These are phyloP conservation scores for Camellia japonica DNA, from an alignment of 148 eudicot genomes.

Conservation along the genomic window DNA sequence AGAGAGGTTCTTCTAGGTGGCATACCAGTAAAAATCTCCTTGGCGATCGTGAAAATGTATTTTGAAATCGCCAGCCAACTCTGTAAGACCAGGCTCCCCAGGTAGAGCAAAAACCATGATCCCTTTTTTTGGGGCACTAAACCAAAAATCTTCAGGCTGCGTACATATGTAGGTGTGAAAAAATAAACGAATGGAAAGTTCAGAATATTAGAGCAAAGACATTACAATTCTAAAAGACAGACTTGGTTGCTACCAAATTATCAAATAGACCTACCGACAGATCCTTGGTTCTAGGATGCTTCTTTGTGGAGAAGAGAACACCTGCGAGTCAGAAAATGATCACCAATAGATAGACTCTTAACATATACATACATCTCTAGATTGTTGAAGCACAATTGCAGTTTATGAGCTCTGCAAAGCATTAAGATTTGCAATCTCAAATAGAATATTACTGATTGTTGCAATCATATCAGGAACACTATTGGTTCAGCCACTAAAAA, in stretches of 20 bases:
- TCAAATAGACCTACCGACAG: conserved; percentile 53
- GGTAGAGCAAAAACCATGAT: conserved; percentile 95
- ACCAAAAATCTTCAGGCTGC: conserved; percentile 99
- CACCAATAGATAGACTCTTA: not conserved
- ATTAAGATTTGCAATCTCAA: not conserved
- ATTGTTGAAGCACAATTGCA: not conserved
- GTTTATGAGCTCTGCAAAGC: not conserved
- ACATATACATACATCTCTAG: not conserved
- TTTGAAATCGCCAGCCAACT: conserved; percentile 89
- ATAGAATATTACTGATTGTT: not conserved
- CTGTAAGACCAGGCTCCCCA: conserved; percentile 96
- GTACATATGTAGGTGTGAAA: conserved; percentile 12
- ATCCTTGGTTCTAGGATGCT: conserved; percentile 97
- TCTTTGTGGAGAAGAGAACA: conserved; percentile 80
- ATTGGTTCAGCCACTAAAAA: not conserved
- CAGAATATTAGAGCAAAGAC: not conserved
- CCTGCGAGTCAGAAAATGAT: conserved; percentile 43
- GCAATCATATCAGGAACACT: not conserved
- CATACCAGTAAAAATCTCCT: conserved; percentile 98
- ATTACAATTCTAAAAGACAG: not conserved
- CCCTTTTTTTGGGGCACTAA: conserved; percentile 94
- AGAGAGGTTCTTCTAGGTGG: not conserved
- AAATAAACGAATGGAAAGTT: not conserved
- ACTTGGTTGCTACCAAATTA: not conserved
- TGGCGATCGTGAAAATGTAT: conserved; percentile 92